A percentile compares a stretch with the other conserved stretches of the same genome.
phyloP scores from a whole-genome alignment of 176 grass and related monocot species.

The Oryza australiensis region DNA sequence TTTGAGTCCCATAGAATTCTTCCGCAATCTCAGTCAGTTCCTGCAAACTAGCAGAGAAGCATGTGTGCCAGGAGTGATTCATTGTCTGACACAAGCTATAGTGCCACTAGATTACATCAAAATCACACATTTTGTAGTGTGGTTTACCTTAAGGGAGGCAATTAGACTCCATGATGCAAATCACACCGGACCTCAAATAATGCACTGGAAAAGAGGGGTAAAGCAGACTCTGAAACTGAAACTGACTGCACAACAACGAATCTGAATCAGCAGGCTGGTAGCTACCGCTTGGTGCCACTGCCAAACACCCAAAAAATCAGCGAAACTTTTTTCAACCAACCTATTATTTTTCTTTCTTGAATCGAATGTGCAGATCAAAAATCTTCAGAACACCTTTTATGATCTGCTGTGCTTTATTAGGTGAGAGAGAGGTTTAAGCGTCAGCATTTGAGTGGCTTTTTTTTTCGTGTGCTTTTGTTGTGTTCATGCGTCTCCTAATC shows the following conservation, averaged over 20 bases:
- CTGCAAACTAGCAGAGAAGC: neutral
- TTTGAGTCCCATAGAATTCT: neutral
- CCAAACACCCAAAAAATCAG: neutral
- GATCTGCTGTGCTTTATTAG: conserved; percentile 11
- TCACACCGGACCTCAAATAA: neutral
- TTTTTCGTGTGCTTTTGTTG: neutral
- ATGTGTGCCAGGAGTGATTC: neutral
- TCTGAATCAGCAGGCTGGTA: neutral
- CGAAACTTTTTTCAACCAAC: neutral
- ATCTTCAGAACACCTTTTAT: neutral
- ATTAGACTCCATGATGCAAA: neutral
- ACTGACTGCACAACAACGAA: conserved; percentile 34
- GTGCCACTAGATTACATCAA: neutral
- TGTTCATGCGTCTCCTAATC: neutral
- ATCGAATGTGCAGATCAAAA: neutral
- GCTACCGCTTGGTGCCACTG: neutral
- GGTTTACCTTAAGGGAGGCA: neutral
- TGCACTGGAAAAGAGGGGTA: neutral
- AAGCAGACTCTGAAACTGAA: conserved; percentile 23
- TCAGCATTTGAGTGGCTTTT: conserved; percentile 5
- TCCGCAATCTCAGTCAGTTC: neutral
- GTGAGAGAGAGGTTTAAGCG: conserved; percentile 13
- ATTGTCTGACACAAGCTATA: neutral
- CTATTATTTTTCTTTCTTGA: neutral
- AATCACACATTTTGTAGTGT: neutral